Conservation (phyloP, 2,329 filamentous ascomycete species). For the Stromatinia cepivora region DNA sequence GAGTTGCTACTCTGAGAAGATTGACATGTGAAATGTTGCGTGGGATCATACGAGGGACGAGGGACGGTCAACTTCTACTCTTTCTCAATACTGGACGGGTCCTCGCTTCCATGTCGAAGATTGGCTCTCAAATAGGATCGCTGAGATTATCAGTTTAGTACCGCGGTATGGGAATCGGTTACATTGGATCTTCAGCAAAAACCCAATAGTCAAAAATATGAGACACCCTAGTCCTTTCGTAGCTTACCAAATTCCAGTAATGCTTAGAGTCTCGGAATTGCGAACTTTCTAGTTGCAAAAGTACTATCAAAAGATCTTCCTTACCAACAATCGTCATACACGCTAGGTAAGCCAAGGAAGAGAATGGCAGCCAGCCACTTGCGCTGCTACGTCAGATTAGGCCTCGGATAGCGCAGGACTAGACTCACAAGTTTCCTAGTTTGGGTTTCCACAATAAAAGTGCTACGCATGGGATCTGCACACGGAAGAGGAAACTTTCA, state of each 20-base stretch:
- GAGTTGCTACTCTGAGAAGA: constrained; percentile 27
- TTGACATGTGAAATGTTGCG: constrained; percentile 3
- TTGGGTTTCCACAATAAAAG: neutral
- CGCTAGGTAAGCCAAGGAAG: neutral
- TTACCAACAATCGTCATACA: neutral
- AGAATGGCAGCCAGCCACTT: neutral
- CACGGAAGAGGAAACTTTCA: neutral
- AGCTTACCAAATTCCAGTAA: neutral
- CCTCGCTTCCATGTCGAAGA: neutral
- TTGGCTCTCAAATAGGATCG: neutral
- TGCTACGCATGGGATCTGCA: neutral
- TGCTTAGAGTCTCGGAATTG: neutral
- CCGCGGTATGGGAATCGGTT: neutral
- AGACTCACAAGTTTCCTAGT: too few species aligned
- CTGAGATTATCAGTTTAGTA: neutral
- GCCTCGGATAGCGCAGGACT: neutral
- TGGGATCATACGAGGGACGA: neutral
- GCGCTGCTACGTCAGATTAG: neutral
- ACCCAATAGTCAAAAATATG: too few species aligned
- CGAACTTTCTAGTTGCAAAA: too few species aligned
- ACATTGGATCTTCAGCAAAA: neutral
- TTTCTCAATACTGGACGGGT: neutral
- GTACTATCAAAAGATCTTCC: neutral
- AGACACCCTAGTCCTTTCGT: neutral
- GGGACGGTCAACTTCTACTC: neutral